phyloP scores from a whole-genome alignment of 2,329 filamentous ascomycete genomes.

The Fusarium sp. region DNA sequence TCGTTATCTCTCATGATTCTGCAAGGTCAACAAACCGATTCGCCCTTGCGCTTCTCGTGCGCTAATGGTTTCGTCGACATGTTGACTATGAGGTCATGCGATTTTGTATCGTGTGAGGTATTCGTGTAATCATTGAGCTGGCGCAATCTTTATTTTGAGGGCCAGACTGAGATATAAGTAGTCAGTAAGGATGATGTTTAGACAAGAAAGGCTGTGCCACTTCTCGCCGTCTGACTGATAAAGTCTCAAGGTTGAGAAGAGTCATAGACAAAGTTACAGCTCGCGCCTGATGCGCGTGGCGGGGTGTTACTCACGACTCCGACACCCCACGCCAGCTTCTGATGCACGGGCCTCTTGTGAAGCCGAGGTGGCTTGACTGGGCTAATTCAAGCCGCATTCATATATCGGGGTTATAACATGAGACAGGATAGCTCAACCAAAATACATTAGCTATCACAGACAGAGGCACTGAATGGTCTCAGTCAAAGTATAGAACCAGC shows the following conservation, averaged over 20 bases:
- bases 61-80: constrained; percentile 74
- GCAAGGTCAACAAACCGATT: constrained; percentile 69
- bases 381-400: constrained; percentile 32
- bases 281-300: constrained; percentile 19
- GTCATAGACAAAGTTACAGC: constrained; percentile 41
- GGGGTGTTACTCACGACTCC: constrained; percentile 40
- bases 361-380: neutral
- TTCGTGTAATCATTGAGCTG: constrained; percentile 47
- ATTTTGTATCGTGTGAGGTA: constrained; percentile 36
- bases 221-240: constrained; percentile 41
- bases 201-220: constrained; percentile 31
- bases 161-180: constrained; percentile 20
- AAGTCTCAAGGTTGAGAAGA: constrained; percentile 31
- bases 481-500: neutral
- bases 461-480: neutral
- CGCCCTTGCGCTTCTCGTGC: constrained; percentile 86
- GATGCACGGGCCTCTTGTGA: constrained; percentile 28
- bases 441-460: neutral
- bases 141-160: neutral
- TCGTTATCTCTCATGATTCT: neutral
- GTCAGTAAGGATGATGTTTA: constrained; percentile 2
- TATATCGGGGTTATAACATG: constrained; percentile 27
- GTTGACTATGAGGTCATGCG: constrained; percentile 45
- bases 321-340: constrained; percentile 27
- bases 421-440: neutral